Base-by-base conservation (phyloP, 257 asterid genomes). In the Salvia hispanica region DNA sequence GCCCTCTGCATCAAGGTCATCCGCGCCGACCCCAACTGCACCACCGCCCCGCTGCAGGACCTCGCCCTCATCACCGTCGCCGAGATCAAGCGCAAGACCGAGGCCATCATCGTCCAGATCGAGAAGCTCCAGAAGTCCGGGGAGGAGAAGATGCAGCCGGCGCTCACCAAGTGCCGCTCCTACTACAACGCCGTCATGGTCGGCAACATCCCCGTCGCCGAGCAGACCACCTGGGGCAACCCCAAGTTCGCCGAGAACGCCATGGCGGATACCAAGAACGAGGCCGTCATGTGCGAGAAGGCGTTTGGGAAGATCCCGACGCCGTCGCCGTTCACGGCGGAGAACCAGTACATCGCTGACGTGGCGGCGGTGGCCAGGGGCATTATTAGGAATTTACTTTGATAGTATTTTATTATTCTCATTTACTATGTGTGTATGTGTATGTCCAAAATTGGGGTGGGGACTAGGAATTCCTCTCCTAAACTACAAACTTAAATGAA, bases 181-280 rank as follows among this genome's bases (percentile, higher is more conserved):
- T 40, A 11, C 5, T 86, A 84, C 47, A 44, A 56, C 4, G 79
- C 79, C 5, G 82, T 86, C 25, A 10, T 74, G 48, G 59, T 28
- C 14, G 79, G 63, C 8, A 80, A 81, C 31, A 74, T 87, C 6
- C 83, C 83, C 5, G 78, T 65, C 65, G 91, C 94, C 3, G 74
- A 67, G 66, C 72, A 62, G 51, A 80, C 81, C 15, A 34, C 58
- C 9, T 48, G 15, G 54, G 89, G 92, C 0, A 76, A 69, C 13
- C 89, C 94, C 0, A 88, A 82, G 42, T 84, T 85, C 18, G 97
- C 90, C 0, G 88, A 81, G 52, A 25, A 40, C 4, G 94, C 87
- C 13, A 81, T 90, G 87, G 80, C 75, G 3, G 97, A 83, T 58
- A 64, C 86, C 33, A 83, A 64, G 4, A 31, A 52, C 6, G 93